Evolutionary conservation across 2,329 filamentous ascomycete genomes (phyloP), one percentile per base, ranked within the genome.

Genomic region (Apiospora arundinis): DNA sequence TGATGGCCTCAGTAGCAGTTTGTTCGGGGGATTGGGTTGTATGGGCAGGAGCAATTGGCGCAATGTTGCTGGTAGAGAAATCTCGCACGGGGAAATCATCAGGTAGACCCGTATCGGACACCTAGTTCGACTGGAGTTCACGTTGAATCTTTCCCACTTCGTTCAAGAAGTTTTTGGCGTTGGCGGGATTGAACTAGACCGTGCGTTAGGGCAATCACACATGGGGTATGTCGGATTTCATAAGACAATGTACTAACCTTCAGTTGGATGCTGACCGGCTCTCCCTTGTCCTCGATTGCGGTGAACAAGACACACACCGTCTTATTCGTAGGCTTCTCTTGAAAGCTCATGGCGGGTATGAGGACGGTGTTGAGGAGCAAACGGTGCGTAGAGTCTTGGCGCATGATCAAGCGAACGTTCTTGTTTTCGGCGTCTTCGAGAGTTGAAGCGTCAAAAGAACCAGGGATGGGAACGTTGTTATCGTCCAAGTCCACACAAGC

Each of bases 311-410:
- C 89, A 69, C 89, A 88, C 67, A 94, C 87, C 63, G 90, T 88
- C 81, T 94, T 94, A 73, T 92, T 88, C 56, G 89, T 90, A 42
- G 93, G 91, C 76, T 92, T 92, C 69, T 95, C 90, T 72, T 94
- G 92, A 78, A 97, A 94, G 63, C 90, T 90, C 88, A 97, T 93
- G 6, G 91, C 89, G 71, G 93, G 92, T 72, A 94, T 89, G 72
- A 98, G 87, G 0, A 91, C 90, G 0, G 93, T 94, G 82, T 98
- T 98, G 68, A 98, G 85, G 73, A 97, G 91, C 70, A 98, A 91
- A 28, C 94, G 90, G 77, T 95, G 91, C 0, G 94, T 96, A 72
- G 95, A 94, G 78, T 98, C 95, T 75, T 97, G 94, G 23, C 95
- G 92, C 91, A 98, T 95, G 73, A 98, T 89, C 75, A 98, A 89